A percentile compares a stretch with the other conserved stretches of the same genome.
Evolutionary conservation across 176 grass and related monocot species (phyloP).

Genomic region (Zoysia pacifica): DNA sequence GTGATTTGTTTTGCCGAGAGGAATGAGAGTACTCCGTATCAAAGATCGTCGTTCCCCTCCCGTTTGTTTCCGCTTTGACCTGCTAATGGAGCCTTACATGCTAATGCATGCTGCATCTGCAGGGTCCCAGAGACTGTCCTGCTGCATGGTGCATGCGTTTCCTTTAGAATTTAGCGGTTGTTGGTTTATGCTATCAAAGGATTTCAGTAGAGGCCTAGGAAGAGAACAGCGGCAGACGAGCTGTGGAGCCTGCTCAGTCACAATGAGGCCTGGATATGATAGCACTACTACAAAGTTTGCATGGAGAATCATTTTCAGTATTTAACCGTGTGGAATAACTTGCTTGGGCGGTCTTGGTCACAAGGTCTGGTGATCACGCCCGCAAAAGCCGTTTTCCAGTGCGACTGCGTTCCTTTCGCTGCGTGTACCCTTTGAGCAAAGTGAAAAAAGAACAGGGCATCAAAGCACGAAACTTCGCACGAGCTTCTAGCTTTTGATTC

Average conservation of each 20-base stretch:
- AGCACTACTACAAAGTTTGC: neutral
- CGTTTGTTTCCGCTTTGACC: constrained; percentile 6
- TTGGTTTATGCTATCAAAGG: neutral
- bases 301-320: neutral
- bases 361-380: neutral
- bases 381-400: constrained; percentile 24
- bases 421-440: constrained; percentile 37
- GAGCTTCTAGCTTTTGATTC: too few species aligned
- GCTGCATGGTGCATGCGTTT: neutral
- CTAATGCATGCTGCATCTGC: neutral
- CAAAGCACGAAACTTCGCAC: constrained; percentile 34
- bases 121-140: neutral
- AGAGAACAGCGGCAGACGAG: neutral
- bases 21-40: constrained; percentile 2
- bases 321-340: constrained; percentile 19
- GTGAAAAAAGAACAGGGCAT: neutral
- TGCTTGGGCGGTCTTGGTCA: constrained; percentile 9
- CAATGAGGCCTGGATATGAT: too few species aligned
- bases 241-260: too few species aligned
- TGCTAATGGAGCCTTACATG: neutral
- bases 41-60: neutral
- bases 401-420: constrained; percentile 12
- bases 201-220: too few species aligned
- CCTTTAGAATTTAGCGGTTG: neutral
- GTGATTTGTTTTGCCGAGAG: neutral